phyloP scores from a whole-genome alignment of 1,284 basidiomycete species.

The Rhodotorula sp. region DNA sequence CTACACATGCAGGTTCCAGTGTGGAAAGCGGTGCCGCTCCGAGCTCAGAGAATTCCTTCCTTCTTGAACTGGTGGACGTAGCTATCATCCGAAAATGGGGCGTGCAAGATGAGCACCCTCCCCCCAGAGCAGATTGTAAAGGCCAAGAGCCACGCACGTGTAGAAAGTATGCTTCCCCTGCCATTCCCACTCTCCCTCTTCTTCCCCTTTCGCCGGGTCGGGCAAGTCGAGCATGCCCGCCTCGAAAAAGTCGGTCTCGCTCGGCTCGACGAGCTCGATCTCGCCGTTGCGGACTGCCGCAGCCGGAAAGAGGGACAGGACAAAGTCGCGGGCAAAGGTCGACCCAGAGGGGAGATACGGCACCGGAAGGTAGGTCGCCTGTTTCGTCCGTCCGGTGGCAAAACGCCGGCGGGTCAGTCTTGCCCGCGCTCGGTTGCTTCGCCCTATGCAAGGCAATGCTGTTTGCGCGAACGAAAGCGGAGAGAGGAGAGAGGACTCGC shows the following conservation, averaged over 20 bases:
- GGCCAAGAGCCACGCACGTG: slow-evolving; percentile 9
- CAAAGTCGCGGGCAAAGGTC: slow-evolving; percentile 34
- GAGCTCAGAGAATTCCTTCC: slow-evolving; percentile 29
- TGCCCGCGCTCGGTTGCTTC: not conserved
- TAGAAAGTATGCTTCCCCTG: slow-evolving; percentile 31
- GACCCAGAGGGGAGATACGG: slow-evolving; percentile 35
- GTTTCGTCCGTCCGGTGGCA: not conserved
- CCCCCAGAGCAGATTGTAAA: no score
- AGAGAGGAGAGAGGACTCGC: slow-evolving; percentile 2
- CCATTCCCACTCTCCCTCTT: slow-evolving; percentile 35
- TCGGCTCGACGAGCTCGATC: slow-evolving; percentile 19
- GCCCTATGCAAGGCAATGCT: not conserved
- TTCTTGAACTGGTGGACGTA: slow-evolving; percentile 38
- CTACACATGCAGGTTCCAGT: not conserved
- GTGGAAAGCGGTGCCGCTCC: no score
- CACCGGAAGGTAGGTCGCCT: slow-evolving; percentile 38
- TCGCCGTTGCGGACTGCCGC: slow-evolving; percentile 33
- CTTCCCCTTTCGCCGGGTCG: not conserved
- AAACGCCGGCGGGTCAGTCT: not conserved
- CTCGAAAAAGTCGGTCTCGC: slow-evolving; percentile 8
- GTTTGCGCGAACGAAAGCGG: not conserved
- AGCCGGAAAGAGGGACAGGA: slow-evolving; percentile 33
- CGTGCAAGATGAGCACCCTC: no score
- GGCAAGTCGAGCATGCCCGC: slow-evolving; percentile 29
- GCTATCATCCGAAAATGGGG: not conserved